Percentiles rank a stretch among this genome's conserved stretches.
These are phyloP conservation scores for Euphorbia tirucalli DNA, from an alignment of 345 rosid species.

Conservation along the genomic window DNA sequence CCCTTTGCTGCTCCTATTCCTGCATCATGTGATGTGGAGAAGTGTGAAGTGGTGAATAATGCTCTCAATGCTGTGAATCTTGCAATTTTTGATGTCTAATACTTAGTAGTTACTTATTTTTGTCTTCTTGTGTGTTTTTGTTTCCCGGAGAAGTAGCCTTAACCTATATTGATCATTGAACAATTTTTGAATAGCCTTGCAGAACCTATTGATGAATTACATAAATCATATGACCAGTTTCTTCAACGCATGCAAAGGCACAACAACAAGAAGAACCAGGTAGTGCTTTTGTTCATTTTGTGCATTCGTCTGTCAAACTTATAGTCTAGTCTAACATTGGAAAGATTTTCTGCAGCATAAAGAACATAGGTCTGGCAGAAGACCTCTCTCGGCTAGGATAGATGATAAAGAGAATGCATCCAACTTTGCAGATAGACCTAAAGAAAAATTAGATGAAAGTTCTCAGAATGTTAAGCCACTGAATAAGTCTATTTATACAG, in stretches of 20 bases:
- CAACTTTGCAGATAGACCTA: too few relatives aligned
- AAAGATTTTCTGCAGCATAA: conserved; percentile 35
- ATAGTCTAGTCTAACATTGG: conserved; percentile 25
- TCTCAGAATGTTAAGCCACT: too few relatives aligned
- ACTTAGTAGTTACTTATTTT: not conserved
- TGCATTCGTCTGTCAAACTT: conserved; percentile 3
- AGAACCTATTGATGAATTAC: conserved; percentile 79
- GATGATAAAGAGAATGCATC: conserved; percentile 26
- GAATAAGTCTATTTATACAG: too few relatives aligned
- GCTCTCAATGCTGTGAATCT: not conserved
- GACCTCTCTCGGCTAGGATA: conserved; percentile 28
- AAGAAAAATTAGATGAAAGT: too few relatives aligned
- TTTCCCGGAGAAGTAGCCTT: not conserved
- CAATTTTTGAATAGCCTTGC: conserved; percentile 56
- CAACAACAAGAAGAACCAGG: conserved; percentile 63
- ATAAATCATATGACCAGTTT: conserved; percentile 80
- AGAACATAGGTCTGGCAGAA: conserved; percentile 38
- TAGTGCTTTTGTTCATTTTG: conserved; percentile 23
- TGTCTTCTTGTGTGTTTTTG: not conserved
- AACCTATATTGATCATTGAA: conserved; percentile 13
- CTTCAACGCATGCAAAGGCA: conserved; percentile 68
- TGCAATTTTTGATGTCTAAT: not conserved
- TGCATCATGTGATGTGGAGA: not conserved
- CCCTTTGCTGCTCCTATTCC: not conserved
- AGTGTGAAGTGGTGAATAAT: not conserved